Evolutionary conservation across 2,329 filamentous ascomycete genomes (phyloP).

Genomic region (Sporothrix humicola): DNA sequence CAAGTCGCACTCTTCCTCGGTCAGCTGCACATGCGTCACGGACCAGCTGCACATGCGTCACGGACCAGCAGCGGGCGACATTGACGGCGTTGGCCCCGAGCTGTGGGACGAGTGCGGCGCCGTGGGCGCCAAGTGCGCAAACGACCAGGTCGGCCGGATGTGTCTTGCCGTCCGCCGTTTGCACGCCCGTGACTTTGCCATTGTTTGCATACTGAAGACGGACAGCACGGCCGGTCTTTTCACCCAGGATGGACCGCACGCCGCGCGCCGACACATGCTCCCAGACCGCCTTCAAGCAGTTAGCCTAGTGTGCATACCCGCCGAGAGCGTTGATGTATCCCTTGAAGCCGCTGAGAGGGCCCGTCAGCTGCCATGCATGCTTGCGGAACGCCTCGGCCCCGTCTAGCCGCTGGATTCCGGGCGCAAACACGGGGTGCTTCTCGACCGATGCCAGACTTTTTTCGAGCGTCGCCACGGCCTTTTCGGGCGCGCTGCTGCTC

Average conservation of each 20-base stretch:
- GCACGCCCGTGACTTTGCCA: background rate
- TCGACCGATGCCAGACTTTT: background rate
- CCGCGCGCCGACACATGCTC: background rate
- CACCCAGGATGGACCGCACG: background rate
- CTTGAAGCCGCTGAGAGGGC: background rate
- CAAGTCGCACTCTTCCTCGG: background rate
- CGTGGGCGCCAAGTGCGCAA: background rate
- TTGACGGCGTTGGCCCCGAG: background rate
- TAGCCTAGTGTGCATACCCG: background rate
- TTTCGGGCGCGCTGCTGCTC: background rate
- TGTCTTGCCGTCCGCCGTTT: background rate
- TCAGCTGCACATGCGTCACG: background rate
- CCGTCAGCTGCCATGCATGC: background rate
- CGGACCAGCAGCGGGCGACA: background rate
- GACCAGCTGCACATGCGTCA: background rate
- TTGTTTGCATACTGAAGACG: background rate
- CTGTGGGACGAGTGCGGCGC: background rate
- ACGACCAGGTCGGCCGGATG: background rate
- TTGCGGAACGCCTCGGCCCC: background rate
- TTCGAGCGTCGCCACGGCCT: background rate
- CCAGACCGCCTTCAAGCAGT: background rate
- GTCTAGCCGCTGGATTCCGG: background rate
- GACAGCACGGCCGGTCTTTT: background rate
- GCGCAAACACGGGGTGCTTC: background rate
- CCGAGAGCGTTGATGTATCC: background rate